Percentiles rank a stretch among this genome's conserved stretches.
Evolutionary conservation across 2,329 filamentous ascomycete genomes (phyloP).

Genomic region (Pyrenochaeta sp.): DNA sequence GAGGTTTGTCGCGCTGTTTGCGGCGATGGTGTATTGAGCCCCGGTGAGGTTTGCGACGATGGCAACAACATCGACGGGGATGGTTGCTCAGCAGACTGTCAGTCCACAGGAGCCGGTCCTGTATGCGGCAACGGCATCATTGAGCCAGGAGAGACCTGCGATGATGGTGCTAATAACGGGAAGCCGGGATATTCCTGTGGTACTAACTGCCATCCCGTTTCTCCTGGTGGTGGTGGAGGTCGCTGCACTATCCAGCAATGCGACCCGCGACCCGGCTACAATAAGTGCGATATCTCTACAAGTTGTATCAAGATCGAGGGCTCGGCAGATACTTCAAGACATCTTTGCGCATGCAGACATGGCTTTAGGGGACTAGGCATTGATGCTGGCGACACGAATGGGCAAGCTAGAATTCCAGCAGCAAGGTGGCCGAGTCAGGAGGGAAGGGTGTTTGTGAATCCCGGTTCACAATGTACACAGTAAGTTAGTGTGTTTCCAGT

Average conservation of each 20-base stretch:
- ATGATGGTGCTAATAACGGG: neutral
- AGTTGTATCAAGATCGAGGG: conserved; percentile 48
- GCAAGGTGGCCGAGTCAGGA: neutral
- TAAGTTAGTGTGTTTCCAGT: neutral
- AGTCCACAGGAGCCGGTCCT: neutral
- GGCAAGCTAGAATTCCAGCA: conserved; percentile 13
- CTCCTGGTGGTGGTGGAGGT: too few species aligned
- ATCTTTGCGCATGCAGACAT: conserved; percentile 22
- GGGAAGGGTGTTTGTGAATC: conserved; percentile 1
- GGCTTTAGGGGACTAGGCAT: conserved; percentile 10
- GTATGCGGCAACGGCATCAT: neutral
- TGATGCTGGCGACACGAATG: conserved; percentile 7
- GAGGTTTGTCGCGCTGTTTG: conserved; percentile 18
- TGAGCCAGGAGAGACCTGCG: neutral
- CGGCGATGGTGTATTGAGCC: conserved; percentile 18
- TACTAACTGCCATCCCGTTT: conserved; percentile 1
- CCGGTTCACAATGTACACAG: neutral
- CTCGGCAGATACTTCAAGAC: neutral
- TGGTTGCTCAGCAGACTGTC: conserved; percentile 18
- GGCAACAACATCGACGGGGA: conserved; percentile 23
- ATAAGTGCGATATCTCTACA: conserved; percentile 53
- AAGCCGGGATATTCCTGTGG: neutral
- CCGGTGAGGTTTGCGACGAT: conserved; percentile 24
- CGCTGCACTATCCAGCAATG: conserved; percentile 48
- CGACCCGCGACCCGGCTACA: conserved; percentile 43